Evolutionary conservation across 116 monocot genomes (phyloP).

Genomic region (Thalassia testudinum): DNA sequence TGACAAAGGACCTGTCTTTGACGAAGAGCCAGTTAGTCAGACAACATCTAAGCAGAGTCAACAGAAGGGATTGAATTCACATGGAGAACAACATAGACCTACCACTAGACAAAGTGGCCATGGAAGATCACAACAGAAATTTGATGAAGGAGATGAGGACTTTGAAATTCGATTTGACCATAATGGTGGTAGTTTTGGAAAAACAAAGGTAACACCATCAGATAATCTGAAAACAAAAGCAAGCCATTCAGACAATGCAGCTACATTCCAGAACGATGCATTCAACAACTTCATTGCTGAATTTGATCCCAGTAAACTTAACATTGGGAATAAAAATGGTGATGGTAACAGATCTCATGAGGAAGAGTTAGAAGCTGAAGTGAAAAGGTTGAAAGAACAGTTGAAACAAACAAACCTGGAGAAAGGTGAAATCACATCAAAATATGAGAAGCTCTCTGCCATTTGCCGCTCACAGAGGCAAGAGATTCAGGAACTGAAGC

Average conservation of each 20-base stretch:
- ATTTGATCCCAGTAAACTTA: conserved; percentile 36
- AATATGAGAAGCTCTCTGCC: conserved; percentile 68
- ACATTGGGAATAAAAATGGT: conserved; percentile 2
- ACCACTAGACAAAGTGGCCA: conserved; percentile 1
- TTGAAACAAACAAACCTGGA: conserved; percentile 60
- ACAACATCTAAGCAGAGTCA: conserved; percentile 20
- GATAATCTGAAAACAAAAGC: conserved; percentile 8
- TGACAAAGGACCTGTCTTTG: conserved; percentile 31
- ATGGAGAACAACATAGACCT: conserved; percentile 9
- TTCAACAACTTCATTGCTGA: conserved; percentile 53
- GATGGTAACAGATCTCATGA: conserved; percentile 11
- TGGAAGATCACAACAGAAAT: conserved; percentile 10
- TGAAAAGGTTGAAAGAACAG: conserved; percentile 53
- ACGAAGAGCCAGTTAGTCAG: conserved; percentile 33
- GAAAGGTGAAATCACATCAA: conserved; percentile 53
- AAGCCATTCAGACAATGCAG: conserved; percentile 9
- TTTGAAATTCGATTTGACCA: conserved; percentile 50
- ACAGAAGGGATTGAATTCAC: conserved; percentile 10
- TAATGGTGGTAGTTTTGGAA: conserved; percentile 6
- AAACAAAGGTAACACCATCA: conserved; percentile 10
- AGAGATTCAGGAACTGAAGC: conserved; percentile 81
- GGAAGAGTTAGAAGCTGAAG: conserved; percentile 47
- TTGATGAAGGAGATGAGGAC: conserved; percentile 18
- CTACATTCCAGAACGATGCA: conserved; percentile 26
- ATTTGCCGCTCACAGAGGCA: conserved; percentile 81